Conservation (phyloP, 176 grass and related monocot species). For the barley (Hordeum vulgare) region MorexV3_pseudomolecules_assembly NC_058519.1:606534905-606535404, state of each 20-base stretch:
- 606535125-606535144: neutral
- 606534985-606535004: neutral
- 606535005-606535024: neutral
- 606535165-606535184: neutral
- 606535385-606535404: too few species aligned
- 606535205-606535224: too few species aligned
- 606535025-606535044: neutral
- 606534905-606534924: neutral
- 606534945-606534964: neutral
- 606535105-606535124: neutral
- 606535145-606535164: neutral
- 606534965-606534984: neutral
- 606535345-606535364: too few species aligned
- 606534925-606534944: neutral
- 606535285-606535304: too few species aligned
- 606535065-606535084: neutral
- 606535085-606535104: neutral
- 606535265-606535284: too few species aligned
- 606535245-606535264: too few species aligned
- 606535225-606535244: too few species aligned
- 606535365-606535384: too few species aligned
- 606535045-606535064: neutral
- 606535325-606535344: too few species aligned
- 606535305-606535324: too few species aligned
- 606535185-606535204: too few species aligned